Evolutionary conservation across 2,329 filamentous ascomycete species (phyloP).

Genomic region (Pseudogymnoascus sp.): DNA sequence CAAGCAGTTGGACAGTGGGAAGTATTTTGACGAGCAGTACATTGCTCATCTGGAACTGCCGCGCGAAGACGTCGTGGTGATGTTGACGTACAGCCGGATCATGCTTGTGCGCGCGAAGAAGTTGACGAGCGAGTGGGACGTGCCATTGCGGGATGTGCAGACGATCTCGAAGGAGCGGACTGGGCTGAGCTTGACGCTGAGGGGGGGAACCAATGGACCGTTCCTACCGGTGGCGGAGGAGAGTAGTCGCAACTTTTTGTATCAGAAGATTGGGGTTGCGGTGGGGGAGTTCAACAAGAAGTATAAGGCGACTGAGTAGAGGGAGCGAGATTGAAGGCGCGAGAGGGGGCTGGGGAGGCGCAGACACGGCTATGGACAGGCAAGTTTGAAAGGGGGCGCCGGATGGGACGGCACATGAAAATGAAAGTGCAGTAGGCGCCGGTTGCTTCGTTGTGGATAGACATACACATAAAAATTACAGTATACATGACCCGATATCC

Average conservation of each 20-base stretch:
- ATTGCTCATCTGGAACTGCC: conserved; percentile 92
- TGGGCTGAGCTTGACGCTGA: conserved; percentile 78
- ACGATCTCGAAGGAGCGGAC: conserved; percentile 96
- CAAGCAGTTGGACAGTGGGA: conserved; percentile 94
- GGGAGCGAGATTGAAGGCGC: background rate
- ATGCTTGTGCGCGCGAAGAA: conserved; percentile 83
- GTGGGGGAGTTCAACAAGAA: conserved; percentile 61
- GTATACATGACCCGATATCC: background rate
- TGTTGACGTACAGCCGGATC: conserved; percentile 82
- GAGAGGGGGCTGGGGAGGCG: background rate
- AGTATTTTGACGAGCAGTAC: conserved; percentile 96
- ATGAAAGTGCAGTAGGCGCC: background rate
- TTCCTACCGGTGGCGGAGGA: conserved; percentile 94
- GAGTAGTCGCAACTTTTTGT: conserved; percentile 56
- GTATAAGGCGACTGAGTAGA: conserved; percentile 33
- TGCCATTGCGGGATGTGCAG: conserved; percentile 89
- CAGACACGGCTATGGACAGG: background rate
- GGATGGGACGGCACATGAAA: background rate
- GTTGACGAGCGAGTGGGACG: conserved; percentile 89
- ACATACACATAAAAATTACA: conserved; percentile 5
- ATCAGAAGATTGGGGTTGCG: conserved; percentile 57
- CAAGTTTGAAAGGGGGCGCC: background rate
- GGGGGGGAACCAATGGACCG: conserved; percentile 86
- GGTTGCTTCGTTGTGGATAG: background rate
- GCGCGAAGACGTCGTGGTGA: conserved; percentile 77